Evolutionary conservation across 495 filamentous ascomycete species (phyloP).

Genomic region (Daldinia loculata): DNA sequence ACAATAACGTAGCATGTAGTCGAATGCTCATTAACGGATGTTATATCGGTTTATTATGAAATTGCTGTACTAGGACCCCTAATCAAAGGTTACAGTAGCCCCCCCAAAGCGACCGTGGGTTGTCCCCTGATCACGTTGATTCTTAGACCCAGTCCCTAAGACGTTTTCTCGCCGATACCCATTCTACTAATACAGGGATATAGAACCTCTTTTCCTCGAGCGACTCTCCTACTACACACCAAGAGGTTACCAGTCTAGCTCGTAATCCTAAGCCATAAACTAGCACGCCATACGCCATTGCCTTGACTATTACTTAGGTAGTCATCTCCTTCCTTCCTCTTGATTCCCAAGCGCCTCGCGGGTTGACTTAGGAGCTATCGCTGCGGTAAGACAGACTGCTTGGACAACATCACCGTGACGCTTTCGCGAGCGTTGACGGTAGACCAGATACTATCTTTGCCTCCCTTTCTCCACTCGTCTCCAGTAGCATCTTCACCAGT

Average conservation of each 20-base stretch:
- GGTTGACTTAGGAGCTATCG: conserved; percentile 1
- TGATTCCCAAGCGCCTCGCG: neutral
- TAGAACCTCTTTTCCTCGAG: conserved; percentile 5
- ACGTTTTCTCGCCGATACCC: neutral
- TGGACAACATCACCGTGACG: conserved; percentile 61
- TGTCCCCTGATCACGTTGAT: neutral
- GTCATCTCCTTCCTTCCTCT: neutral
- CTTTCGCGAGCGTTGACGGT: conserved; percentile 64
- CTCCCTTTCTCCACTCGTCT: conserved; percentile 66
- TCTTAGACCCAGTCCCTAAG: neutral
- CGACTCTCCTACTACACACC: neutral
- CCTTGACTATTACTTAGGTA: neutral
- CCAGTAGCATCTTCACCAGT: conserved; percentile 67
- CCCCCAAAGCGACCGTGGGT: neutral
- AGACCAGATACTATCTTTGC: conserved; percentile 60
- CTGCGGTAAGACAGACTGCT: conserved; percentile 44
- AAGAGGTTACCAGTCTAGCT: neutral
- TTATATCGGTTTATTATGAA: conserved; percentile 4
- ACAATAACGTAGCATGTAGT: conserved; percentile 3
- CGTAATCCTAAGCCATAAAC: conserved; percentile 1
- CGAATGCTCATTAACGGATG: neutral
- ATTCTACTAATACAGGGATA: conserved; percentile 25
- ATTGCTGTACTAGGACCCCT: neutral
- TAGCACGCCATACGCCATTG: conserved; percentile 28
- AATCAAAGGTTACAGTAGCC: neutral